Percentiles rank a stretch among this genome's conserved stretches.
phyloP scores from a whole-genome alignment of 1,284 basidiomycete species.

The Chalciporus piperatoides region DNA sequence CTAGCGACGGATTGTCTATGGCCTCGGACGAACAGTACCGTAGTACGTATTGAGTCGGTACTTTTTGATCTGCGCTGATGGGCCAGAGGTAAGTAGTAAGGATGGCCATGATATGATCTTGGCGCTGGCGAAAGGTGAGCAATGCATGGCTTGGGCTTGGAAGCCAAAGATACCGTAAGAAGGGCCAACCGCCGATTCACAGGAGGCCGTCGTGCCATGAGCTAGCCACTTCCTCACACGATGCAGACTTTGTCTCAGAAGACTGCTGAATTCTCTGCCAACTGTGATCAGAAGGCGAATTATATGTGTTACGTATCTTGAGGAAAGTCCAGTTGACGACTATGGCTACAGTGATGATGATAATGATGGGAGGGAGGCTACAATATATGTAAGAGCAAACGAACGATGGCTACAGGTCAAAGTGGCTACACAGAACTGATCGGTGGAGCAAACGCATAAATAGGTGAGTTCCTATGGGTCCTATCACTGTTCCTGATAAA shows the following conservation, averaged over 20 bases:
- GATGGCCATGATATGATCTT: too few species aligned
- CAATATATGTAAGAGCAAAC: constrained; percentile 21
- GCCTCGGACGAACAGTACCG: too few species aligned
- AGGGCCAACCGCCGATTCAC: too few species aligned
- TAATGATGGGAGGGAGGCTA: constrained; percentile 14
- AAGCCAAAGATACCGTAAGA: too few species aligned
- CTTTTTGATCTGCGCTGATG: too few species aligned
- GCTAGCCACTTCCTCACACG: too few species aligned
- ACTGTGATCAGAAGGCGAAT: background rate
- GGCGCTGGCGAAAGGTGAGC: too few species aligned
- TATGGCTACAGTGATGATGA: constrained; percentile 28
- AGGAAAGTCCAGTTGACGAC: constrained; percentile 4
- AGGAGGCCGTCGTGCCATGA: background rate
- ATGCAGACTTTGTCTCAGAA: too few species aligned
- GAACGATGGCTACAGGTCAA: constrained; percentile 25
- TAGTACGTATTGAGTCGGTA: too few species aligned
- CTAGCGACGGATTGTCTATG: too few species aligned
- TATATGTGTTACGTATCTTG: constrained; percentile 1
- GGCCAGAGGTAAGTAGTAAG: too few species aligned
- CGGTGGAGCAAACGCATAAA: constrained; percentile 17
- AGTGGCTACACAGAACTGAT: constrained; percentile 25
- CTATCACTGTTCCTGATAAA: constrained; percentile 9
- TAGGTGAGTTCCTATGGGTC: constrained; percentile 8
- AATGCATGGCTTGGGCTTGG: too few species aligned
- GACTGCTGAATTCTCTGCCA: background rate